Evolutionary conservation across 345 rosid species (phyloP), one percentile per base, ranked within the genome.

Genomic region (Pugionium cornutum): DNA sequence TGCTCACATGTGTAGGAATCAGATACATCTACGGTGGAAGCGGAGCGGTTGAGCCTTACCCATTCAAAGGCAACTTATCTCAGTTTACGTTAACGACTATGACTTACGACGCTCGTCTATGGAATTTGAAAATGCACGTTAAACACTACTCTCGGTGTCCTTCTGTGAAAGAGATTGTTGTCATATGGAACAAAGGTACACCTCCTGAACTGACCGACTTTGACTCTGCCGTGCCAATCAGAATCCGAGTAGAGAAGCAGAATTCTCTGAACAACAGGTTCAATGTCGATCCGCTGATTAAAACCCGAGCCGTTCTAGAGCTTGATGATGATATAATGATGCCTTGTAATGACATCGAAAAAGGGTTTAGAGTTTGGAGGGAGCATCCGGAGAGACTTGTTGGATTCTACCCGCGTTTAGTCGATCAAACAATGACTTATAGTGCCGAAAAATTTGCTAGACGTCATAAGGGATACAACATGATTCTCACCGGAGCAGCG

Each of bases 311-410:
- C 4, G 89, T 94, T 74, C 96, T 94, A 1, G 96, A 91, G 77
- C 95, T 94, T 42, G 99, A 94, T 7, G 99, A 94, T 27, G 99
- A 94, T 68, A 94, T 94, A 58, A 87, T 94, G 89, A 91, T 94
- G 96, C 37, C 84, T 6, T 94, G 99, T 5, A 87, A 84, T 40
- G 85, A 84, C 34, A 42, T 94, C 0, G 99, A 94, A 28, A 90
- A 89, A 2, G 99, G 97, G 35, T 94, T 94, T 48, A 80, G 70
- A 56, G 84, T 85, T 10, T 94, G 99, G 99, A 87, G 99, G 1
- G 83, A 82, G 52, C 78, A 94, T 61, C 99, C 97, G 0, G 84
- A 94, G 52, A 81, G 87, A 60, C 88, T 91, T 6, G 96, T 91
- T 0, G 99, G 99, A 11, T 94, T 84, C 73, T 94, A 94, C 56